Evolutionary conservation across 2,329 filamentous ascomycete species (phyloP), one percentile per base, ranked within the genome.

Genomic region (Beauveria pseudobassiana): DNA sequence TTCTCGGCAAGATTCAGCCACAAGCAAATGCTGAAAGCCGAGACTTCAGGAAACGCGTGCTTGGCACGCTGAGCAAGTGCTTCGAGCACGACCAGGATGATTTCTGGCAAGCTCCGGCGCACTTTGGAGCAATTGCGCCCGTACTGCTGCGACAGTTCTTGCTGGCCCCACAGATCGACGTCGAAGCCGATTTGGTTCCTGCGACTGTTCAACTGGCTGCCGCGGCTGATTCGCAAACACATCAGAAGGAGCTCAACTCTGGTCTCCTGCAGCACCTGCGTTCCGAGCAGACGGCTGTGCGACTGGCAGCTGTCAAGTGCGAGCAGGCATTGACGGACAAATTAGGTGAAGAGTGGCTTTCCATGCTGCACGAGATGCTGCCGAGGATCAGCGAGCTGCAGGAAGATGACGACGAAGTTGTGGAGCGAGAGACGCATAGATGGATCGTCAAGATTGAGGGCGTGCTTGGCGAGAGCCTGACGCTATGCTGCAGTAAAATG

Each of bases 371-470:
- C 0, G 95, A 99, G 82, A 98, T 97, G 89, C 77, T 99, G 72
- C 93, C 96, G 22, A 91, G 93, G 66, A 96, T 99, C 68, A 96
- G 91, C 70, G 95, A 99, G 78, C 75, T 96, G 70, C 89, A 96
- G 77, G 95, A 99, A 72, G 95, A 99, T 72, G 95, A 98, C 67
- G 93, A 98, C 71, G 95, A 98, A 77, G 82, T 83, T 30, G 93
- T 99, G 26, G 95, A 99, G 78, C 81, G 86, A 70, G 93, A 96
- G 78, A 93, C 92, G 43, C 84, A 93, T 71, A 82, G 86, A 69
- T 97, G 95, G 93, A 95, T 98, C 68, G 84, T 88, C 71, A 87
- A 87, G 75, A 96, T 99, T 71, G 93, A 98, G 76, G 87, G 84
- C 52, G 88, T 96, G 34, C 77, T 98, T 58, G 95, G 95, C 5